Evolutionary conservation across 2,329 filamentous ascomycete species (phyloP), one percentile per base, ranked within the genome.

Genomic region (Alternaria brassicicola): DNA sequence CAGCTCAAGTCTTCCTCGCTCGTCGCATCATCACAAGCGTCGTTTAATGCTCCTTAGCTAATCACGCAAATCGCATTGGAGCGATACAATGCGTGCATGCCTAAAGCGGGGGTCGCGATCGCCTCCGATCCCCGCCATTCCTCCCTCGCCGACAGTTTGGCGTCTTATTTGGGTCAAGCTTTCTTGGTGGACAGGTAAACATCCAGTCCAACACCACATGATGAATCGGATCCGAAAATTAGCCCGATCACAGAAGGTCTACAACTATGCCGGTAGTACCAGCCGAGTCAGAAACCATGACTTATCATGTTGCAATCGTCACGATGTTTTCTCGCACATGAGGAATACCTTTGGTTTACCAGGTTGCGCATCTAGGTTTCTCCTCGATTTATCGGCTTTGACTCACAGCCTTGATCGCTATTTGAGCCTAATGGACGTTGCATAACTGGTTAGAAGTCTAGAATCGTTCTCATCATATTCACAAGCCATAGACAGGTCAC

Each of bases 391-490:
- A 15, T 30, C 26, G 17, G 21, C n/a, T 9, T 17, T 21, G 0
- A 12, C 6, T 17, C n/a, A 45, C 9, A 45, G 15, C 1, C 8
- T 12, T 6, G 13, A 19, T 4, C 25, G 12, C 2, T 7, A 1
- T 17, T 19, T 28, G 1, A n/a, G 10, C 26, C 42, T 46, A 17
- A 26, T 3, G 0, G 2, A 25, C 31, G 1, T 19, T 3, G 42
- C 19, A 3, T 46, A 46, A 26, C 3, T 46, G 30, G 19, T n/a
- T 1, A 6, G 0, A 0, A 8, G 26, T 31, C 42, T 46, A 46
- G 42, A 46, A 17, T 1, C 3, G 2, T 31, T 8, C 6, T 3
- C 1, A 6, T 26, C 0, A 0, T 3, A 1, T 31, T 1, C 17
- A 12, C 17, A 15, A 10, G 26, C 42, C 15, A 9, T 8, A 0